Percentiles rank a stretch among this genome's conserved stretches.
Evolutionary conservation across 192 early-diverging fungal genomes (phyloP).

Genomic region (Coemansia sp.): DNA sequence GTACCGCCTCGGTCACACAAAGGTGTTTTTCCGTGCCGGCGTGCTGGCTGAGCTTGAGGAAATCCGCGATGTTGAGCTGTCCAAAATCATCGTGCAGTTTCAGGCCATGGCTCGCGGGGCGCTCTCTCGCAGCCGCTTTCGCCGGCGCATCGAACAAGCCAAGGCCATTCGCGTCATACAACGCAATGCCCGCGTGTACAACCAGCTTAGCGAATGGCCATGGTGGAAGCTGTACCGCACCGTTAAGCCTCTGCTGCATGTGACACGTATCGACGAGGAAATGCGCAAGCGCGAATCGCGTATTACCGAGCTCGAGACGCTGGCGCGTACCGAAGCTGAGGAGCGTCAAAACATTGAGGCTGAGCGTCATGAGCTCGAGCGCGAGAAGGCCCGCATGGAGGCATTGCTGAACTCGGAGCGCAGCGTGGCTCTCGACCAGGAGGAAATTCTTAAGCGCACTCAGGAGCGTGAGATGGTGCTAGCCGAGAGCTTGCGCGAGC

Average conservation of each 20-base stretch:
- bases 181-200: constrained; percentile 87
- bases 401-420: constrained; percentile 70
- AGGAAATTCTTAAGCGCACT: constrained; percentile 78
- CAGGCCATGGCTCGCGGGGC: constrained; percentile 87
- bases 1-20: constrained; percentile 87
- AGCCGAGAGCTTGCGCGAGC: constrained; percentile 64
- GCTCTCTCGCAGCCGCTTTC: constrained; percentile 71
- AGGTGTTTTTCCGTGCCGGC: constrained; percentile 96
- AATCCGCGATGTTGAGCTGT: constrained; percentile 77
- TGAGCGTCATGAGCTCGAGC: constrained; percentile 60
- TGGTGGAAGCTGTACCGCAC: constrained; percentile 97
- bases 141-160: constrained; percentile 69
- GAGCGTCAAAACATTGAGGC: constrained; percentile 62
- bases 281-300: constrained; percentile 69
- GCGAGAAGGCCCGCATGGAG: constrained; percentile 70
- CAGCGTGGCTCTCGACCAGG: constrained; percentile 75
- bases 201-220: constrained; percentile 85
- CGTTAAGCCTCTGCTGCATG: constrained; percentile 83
- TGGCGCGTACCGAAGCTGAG: constrained; percentile 59
- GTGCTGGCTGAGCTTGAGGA: constrained; percentile 95
- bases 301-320: constrained; percentile 71
- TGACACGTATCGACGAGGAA: constrained; percentile 80
- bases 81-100: constrained; percentile 76
- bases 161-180: constrained; percentile 93
- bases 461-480: constrained; percentile 70